Base-by-base conservation (phyloP, 192 early-diverging fungal genomes). In the Phycomyces nitens region DNA sequence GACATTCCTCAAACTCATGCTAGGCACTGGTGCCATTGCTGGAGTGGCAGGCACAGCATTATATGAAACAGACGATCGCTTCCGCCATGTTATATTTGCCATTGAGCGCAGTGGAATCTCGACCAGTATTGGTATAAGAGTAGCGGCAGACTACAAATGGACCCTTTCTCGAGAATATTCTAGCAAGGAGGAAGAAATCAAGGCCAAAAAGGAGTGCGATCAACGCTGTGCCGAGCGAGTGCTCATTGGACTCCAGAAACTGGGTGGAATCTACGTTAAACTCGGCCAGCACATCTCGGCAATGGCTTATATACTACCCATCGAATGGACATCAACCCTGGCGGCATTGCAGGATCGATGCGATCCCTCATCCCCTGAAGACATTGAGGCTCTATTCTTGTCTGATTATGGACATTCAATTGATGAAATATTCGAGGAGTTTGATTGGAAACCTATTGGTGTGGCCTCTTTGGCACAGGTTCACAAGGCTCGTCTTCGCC, bases 381-480 rank as follows among this genome's bases (percentile, higher is more conserved):
- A 91, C 16, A 73, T 98, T 21, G 81, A 88, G 23, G 60, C 49
- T 3, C 72, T 94, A 2, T 85, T 98, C 65, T 56, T 77, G 11
- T 65, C 58, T 0, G 95, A 98, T 72, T 68, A 89, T 24, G 89
- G 89, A 12, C 22, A 71, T 60, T 64, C 80, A 10, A 79, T 96
- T 3, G 75, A 77, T 0, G 82, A 91, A 9, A 56, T 90, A 29
- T 96, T 96, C 72, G 69, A 76, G 0, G 69, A 76, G n/a, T 96
- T 98, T 71, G 92, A 96, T 58, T 78, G 82, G 51, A 62, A 75
- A 5, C 95, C 95, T 0, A 77, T 98, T 16, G 95, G 94, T 2
- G 90, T 94, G 0, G 95, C 94, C 2, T 95, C 93, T 5, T 77
- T 98, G 26, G 95, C 95, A 18, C 94, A 96, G 54, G 95, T 98